These are phyloP conservation scores for Kodamaea fukazawae DNA, from an alignment of 805 yeast genomes.

Conservation along the genomic window DNA sequence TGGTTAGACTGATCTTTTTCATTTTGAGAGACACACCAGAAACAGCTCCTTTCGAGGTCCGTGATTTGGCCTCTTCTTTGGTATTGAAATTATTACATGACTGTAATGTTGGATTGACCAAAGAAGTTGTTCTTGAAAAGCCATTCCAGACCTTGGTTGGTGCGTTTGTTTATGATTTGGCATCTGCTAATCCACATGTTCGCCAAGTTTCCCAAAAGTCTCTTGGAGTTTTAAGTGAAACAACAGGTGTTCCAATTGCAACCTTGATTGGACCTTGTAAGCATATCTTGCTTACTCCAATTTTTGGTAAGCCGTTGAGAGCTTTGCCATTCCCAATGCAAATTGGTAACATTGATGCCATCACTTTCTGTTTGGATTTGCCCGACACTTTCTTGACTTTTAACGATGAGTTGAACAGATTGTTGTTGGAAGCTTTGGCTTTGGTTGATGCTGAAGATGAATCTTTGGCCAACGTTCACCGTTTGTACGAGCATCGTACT, in stretches of 20 bases:
- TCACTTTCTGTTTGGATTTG: conserved; percentile 82
- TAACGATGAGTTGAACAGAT: conserved; percentile 82
- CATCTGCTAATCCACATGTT: conserved; percentile 81
- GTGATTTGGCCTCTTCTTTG: conserved; percentile 66
- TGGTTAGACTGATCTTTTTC: conserved; percentile 82
- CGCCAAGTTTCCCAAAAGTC: conserved; percentile 79
- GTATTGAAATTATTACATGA: conserved; percentile 60
- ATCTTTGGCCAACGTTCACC: conserved; percentile 81
- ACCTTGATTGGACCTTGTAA: conserved; percentile 81
- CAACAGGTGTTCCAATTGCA: conserved; percentile 66
- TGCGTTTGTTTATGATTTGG: conserved; percentile 88
- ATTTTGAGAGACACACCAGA: conserved; percentile 86
- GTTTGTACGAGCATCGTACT: conserved; percentile 82
- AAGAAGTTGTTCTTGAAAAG: conserved; percentile 62
- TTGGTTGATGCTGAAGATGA: conserved; percentile 98
- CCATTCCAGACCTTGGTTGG: conserved; percentile 80
- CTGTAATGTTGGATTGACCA: conserved; percentile 61
- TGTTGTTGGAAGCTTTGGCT: conserved; percentile 86
- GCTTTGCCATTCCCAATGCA: conserved; percentile 99
- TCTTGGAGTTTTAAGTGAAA: conserved; percentile 62
- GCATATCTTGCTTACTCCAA: conserved; percentile 80
- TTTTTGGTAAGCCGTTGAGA: conserved; percentile 92
- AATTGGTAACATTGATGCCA: conserved; percentile 96
- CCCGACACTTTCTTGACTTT: conserved; percentile 80
- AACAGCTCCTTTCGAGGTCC: conserved; percentile 80